These are phyloP conservation scores for Arabis alpina DNA, from an alignment of 345 rosid genomes.

Conservation along the genomic window DNA sequence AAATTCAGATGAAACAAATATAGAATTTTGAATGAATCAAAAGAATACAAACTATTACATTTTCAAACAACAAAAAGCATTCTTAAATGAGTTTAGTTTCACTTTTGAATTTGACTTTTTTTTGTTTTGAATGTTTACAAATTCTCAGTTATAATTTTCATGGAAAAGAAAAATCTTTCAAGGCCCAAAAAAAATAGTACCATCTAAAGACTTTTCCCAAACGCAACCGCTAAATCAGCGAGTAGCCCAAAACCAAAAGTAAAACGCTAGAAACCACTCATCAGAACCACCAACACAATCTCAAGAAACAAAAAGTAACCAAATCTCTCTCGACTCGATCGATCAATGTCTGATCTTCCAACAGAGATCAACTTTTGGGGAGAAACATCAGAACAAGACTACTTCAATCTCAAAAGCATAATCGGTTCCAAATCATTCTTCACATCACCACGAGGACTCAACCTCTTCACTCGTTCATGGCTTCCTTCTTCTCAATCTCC, in stretches of 20 bases:
- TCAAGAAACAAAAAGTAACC: neutral
- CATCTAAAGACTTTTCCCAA: slow-evolving; percentile 11
- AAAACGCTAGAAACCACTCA: slow-evolving; percentile 2
- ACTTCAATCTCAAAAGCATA: slow-evolving; percentile 61
- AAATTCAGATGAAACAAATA: too few relatives aligned
- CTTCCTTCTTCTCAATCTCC: slow-evolving; percentile 51
- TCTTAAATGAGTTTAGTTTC: too few relatives aligned
- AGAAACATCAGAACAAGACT: slow-evolving; percentile 60
- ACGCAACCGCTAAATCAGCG: neutral
- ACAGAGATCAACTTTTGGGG: slow-evolving; percentile 63
- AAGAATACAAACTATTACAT: too few relatives aligned
- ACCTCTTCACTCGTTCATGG: slow-evolving; percentile 82
- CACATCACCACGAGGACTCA: slow-evolving; percentile 81
- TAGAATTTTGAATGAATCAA: too few relatives aligned
- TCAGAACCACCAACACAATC: slow-evolving; percentile 2
- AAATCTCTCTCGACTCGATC: slow-evolving; percentile 26
- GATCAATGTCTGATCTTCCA: slow-evolving; percentile 35
- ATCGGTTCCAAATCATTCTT: slow-evolving; percentile 56
- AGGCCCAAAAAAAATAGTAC: too few relatives aligned
- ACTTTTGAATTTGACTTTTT: too few relatives aligned
- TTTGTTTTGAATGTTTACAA: neutral
- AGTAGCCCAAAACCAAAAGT: neutral
- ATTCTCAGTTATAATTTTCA: neutral
- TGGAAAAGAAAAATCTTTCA: neutral
- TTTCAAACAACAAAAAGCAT: too few relatives aligned